phyloP scores from a whole-genome alignment of 345 rosid species.

The Gossypium anomalum region DNA sequence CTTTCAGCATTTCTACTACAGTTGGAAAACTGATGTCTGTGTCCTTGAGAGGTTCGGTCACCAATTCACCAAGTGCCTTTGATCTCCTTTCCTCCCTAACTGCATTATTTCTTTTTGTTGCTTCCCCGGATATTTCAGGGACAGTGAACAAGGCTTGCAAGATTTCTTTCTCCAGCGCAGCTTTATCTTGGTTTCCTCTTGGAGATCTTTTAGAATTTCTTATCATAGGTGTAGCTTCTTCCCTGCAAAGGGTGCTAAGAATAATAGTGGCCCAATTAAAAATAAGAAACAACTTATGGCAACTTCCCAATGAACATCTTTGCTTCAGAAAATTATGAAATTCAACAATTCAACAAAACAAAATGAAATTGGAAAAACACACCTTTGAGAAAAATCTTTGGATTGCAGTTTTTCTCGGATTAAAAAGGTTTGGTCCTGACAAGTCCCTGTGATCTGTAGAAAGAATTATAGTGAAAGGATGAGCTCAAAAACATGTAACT shows the following conservation, averaged over 20 bases:
- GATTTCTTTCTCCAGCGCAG: conserved; percentile 42
- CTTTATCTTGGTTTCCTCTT: conserved; percentile 16
- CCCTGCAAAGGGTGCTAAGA: conserved; percentile 28
- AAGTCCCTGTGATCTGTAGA: conserved; percentile 23
- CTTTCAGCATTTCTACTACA: conserved; percentile 20
- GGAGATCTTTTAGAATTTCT: conserved; percentile 13
- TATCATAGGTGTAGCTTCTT: conserved; percentile 21
- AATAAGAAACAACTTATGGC: not conserved
- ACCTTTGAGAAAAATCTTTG: conserved; percentile 34
- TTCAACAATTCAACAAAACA: not conserved
- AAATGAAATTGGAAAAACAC: conserved; percentile 7
- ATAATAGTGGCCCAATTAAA: not conserved
- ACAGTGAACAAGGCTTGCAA: conserved; percentile 42
- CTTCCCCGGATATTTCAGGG: conserved; percentile 34
- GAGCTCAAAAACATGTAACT: conserved; percentile 2
- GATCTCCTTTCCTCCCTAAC: conserved; percentile 28
- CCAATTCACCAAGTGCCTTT: conserved; percentile 30
- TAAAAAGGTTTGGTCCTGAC: conserved; percentile 12
- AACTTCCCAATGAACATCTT: not conserved
- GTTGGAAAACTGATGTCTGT: conserved; percentile 21
- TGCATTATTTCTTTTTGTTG: conserved; percentile 19
- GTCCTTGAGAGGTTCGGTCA: conserved; percentile 32
- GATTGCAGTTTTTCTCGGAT: conserved; percentile 19
- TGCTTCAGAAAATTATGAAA: not conserved
- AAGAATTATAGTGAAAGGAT: conserved; percentile 17